Evolutionary conservation across 805 yeast genomes (phyloP).

Genomic region (Jamesozyma lodderae): DNA sequence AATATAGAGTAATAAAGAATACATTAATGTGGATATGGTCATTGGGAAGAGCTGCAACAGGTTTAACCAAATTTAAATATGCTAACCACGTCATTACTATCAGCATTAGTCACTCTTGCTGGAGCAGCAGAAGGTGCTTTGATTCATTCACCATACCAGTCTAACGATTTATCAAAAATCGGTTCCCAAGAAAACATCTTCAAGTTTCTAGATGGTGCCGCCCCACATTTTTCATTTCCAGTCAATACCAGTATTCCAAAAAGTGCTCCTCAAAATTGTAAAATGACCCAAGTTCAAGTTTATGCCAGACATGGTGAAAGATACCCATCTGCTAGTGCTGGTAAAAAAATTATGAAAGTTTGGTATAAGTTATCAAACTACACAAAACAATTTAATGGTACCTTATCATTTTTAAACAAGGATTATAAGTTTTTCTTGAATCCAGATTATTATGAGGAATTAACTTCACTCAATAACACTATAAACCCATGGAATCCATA

Average conservation of each 20-base stretch:
- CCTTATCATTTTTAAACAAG: constrained; percentile 37
- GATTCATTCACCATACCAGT: constrained; percentile 57
- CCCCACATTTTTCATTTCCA: constrained; percentile 43
- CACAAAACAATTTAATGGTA: constrained; percentile 37
- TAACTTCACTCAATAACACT: constrained; percentile 24
- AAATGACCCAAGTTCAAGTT: constrained; percentile 58
- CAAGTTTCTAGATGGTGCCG: constrained; percentile 45
- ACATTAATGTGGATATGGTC: too few relatives aligned
- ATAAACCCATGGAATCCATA: constrained; percentile 28
- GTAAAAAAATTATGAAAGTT: constrained; percentile 29
- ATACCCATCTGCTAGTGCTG: constrained; percentile 45
- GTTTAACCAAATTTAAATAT: too few relatives aligned
- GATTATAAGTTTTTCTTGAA: constrained; percentile 36
- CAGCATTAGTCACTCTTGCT: constrained; percentile 35
- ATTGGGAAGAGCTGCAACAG: too few relatives aligned
- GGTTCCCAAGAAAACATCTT: constrained; percentile 31
- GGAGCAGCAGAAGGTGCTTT: constrained; percentile 34
- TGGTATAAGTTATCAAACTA: constrained; percentile 13
- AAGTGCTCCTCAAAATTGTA: constrained; percentile 40
- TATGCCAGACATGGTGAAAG: constrained; percentile 76
- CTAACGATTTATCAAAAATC: constrained; percentile 34
- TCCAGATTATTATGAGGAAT: constrained; percentile 35
- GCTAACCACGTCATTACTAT: not conserved
- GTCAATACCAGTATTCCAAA: constrained; percentile 45
- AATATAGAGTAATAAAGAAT: too few relatives aligned